A percentile compares a stretch with the other conserved stretches of the same genome.
phyloP scores from a whole-genome alignment of 352 stramenopile genomes.

The Phytophthora tentaculata region DNA sequence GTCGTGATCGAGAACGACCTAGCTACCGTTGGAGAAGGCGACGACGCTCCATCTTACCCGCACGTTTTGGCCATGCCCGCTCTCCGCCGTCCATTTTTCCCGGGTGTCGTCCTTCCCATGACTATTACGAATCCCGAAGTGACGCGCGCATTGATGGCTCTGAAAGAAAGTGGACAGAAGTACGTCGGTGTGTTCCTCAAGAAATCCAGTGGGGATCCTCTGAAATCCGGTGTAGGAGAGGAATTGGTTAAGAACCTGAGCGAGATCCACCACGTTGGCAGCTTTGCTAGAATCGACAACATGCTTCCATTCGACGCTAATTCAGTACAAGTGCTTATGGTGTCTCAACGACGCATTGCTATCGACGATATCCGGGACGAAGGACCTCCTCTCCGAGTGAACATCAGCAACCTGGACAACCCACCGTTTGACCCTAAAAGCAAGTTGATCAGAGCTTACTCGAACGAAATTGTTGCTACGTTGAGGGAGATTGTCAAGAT shows the following conservation, averaged over 20 bases:
- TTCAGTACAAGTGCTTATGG: constrained; percentile 84
- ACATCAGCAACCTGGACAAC: constrained; percentile 81
- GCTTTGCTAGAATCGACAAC: constrained; percentile 96
- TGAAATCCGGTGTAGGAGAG: constrained; percentile 49
- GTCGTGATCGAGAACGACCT: constrained; percentile 69
- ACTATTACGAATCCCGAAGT: constrained; percentile 86
- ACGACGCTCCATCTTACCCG: constrained; percentile 69
- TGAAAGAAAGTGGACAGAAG: constrained; percentile 86
- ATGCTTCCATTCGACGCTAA: constrained; percentile 84
- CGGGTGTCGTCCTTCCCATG: constrained; percentile 83
- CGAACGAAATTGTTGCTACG: constrained; percentile 98
- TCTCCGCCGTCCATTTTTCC: constrained; percentile 83
- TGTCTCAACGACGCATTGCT: constrained; percentile 89
- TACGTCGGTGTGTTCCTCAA: constrained; percentile 96
- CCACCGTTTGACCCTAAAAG: constrained; percentile 70
- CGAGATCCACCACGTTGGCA: constrained; percentile 96
- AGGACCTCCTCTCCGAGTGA: constrained; percentile 65
- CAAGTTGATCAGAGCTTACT: constrained; percentile 95
- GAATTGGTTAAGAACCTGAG: constrained; percentile 93
- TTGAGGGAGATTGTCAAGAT: constrained; percentile 97
- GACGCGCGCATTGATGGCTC: constrained; percentile 89
- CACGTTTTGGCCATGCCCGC: constrained; percentile 83
- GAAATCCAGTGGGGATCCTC: constrained; percentile 59
- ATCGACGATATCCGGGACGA: constrained; percentile 79
- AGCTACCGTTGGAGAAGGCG: constrained; percentile 67